Conservation (phyloP, 2,329 filamentous ascomycete species). For the Leptographium wingfieldii region DNA sequence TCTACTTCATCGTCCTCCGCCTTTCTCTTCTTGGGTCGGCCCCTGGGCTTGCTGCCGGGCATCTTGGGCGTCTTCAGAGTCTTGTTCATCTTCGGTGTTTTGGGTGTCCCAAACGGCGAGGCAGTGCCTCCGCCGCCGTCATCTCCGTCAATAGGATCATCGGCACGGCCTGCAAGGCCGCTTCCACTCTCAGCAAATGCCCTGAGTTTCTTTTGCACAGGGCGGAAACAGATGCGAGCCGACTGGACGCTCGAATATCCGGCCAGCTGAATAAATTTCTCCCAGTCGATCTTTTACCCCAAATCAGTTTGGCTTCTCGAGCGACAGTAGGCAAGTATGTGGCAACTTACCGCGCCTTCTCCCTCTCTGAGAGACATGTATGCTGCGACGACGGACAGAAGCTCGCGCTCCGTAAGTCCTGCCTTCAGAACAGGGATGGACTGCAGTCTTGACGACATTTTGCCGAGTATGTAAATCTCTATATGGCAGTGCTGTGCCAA, state of each 20-base stretch:
- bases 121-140: background rate
- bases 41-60: background rate
- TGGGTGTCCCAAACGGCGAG: background rate
- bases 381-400: constrained; percentile 6
- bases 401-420: constrained; percentile 10
- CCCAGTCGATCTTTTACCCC: constrained; percentile 8
- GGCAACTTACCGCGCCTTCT: constrained; percentile 1
- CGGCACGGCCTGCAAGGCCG: background rate
- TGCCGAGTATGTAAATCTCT: background rate
- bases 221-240: constrained; percentile 42
- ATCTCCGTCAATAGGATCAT: too few relatives aligned
- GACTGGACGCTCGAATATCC: constrained; percentile 10
- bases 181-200: constrained; percentile 20
- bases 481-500: background rate
- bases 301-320: background rate
- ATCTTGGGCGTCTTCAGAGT: background rate
- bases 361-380: constrained; percentile 3
- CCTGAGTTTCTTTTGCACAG: constrained; percentile 39
- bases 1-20: background rate
- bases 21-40: background rate
- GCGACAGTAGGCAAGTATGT: too few relatives aligned
- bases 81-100: background rate
- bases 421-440: background rate
- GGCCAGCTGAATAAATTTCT: constrained; percentile 9
- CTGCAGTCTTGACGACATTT: background rate